Conservation (phyloP, 768 basidiomycete species). For the Amanita jacksonii region DNA sequence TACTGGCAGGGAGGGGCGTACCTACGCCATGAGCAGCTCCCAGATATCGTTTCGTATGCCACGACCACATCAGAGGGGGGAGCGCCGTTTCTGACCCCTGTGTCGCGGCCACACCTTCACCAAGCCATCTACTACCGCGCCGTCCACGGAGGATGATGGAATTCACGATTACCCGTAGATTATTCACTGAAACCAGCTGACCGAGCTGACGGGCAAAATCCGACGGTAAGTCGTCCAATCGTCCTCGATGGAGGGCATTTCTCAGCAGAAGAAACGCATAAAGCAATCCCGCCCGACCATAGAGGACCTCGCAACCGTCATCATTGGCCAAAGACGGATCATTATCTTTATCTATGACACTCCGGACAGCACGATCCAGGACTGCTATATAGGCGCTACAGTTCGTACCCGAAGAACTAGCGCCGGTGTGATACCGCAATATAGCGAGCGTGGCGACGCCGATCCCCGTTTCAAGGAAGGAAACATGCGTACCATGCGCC, state of each 20-base stretch:
- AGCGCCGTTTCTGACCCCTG: neutral
- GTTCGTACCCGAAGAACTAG: constrained; percentile 11
- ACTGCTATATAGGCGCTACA: constrained; percentile 17
- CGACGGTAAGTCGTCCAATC: neutral
- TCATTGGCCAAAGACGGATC: constrained; percentile 20
- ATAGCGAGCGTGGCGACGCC: constrained; percentile 30
- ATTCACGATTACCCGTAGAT: constrained; percentile 27
- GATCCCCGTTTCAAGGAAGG: constrained; percentile 33
- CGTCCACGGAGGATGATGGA: constrained; percentile 38
- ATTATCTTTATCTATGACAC: constrained; percentile 16
- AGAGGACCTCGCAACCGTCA: constrained; percentile 47
- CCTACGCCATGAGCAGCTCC: constrained; percentile 55
- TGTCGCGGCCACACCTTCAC: neutral
- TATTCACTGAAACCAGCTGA: constrained; percentile 15
- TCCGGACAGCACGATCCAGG: constrained; percentile 16
- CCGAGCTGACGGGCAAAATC: constrained; percentile 5
- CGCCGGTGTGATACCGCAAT: constrained; percentile 17
- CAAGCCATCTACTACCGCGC: constrained; percentile 6
- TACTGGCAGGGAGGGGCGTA: constrained; percentile 16
- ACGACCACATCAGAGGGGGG: constrained; percentile 49
- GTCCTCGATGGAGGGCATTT: constrained; percentile 10
- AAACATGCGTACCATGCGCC: constrained; percentile 9
- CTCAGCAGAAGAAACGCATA: constrained; percentile 43
- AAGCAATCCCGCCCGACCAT: constrained; percentile 48
- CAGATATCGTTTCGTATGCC: constrained; percentile 47